Base-by-base conservation (phyloP, 2,329 filamentous ascomycete genomes). In the Xylariaceae sp. region DNA sequence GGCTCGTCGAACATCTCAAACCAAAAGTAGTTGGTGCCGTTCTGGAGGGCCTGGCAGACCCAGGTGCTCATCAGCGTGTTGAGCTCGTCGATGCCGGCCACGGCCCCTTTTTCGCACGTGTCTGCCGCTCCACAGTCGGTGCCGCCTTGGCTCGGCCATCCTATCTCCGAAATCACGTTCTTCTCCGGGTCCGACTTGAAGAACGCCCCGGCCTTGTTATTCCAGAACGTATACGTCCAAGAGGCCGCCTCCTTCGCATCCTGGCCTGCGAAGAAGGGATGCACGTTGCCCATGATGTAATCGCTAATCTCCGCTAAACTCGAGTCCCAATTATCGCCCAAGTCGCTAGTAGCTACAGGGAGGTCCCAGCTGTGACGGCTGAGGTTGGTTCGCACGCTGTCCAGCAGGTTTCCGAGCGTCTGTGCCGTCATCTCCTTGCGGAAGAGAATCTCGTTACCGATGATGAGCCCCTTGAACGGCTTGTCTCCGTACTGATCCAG, bases 1-100 rank as follows among this genome's bases (percentile, higher is more conserved):
- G 88, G 88, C 70, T 97, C 90, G 59, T 97, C 90, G 59, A 96
- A 97, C 8, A 88, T 88, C 59, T 89, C 86, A 60, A 97, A 96
- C 90, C 90, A 97, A 59, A 96, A 96, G 61, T 94, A 97, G 50
- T 94, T 81, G 2, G 88, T 96, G 31, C 82, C 84, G 55, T 95
- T 94, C 16, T 68, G 68, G 47, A 96, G 65, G 9, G 85, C 81
- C 36, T 78, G 71, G 61, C 90, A 97, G 0, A 97, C 80, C 83
- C 86, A 97, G 48, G 79, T 77, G 2, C 79, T 69, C 78, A 97
- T 82, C 54, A 96, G 88, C n/a, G 69, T 71, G 58, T 97, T 97
- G 68, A 96, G 70, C 59, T 88, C 78, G 13, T 78, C 67, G 31
- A 96, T 71, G 15, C 87, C 84, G 1, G 89, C 90, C 2, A 94